Evolutionary conservation across 2,329 filamentous ascomycete species (phyloP).

Genomic region (Sporothrix brunneoviolacea): DNA sequence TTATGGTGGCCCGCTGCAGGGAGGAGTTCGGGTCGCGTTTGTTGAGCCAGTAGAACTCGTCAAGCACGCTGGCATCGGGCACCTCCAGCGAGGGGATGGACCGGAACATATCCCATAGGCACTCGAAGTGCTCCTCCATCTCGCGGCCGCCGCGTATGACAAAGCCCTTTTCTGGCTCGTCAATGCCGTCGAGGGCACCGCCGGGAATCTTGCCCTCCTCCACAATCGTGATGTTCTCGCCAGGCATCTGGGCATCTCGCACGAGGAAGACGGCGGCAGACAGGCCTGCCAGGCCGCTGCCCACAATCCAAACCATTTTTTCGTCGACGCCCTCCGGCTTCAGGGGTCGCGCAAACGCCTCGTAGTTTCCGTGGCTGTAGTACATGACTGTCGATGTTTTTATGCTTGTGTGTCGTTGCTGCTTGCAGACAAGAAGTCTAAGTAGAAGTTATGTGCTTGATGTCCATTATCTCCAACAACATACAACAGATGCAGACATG

Average conservation of each 20-base stretch:
- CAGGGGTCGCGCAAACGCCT: constrained; percentile 20
- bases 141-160: constrained; percentile 30
- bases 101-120: constrained; percentile 27
- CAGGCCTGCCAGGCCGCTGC: constrained; percentile 29
- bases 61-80: constrained; percentile 23
- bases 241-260: constrained; percentile 28
- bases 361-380: constrained; percentile 22
- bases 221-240: constrained; percentile 28
- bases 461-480: no score
- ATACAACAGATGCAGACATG: no score
- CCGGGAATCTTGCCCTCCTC: constrained; percentile 26
- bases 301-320: constrained; percentile 28
- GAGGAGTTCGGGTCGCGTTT: constrained; percentile 22
- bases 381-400: constrained; percentile 21
- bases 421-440: neutral
- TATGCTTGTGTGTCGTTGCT: no score
- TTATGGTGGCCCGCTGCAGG: constrained; percentile 25
- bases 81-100: constrained; percentile 25
- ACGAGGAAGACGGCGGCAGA: constrained; percentile 31
- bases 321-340: constrained; percentile 19
- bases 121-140: constrained; percentile 28
- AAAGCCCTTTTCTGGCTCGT: constrained; percentile 28
- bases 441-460: no score
- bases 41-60: constrained; percentile 29
- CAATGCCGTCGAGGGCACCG: constrained; percentile 24